Evolutionary conservation across 176 grass and related monocot genomes (phyloP), one percentile per base, ranked within the genome.

Genomic region (Pharus latifolius): DNA sequence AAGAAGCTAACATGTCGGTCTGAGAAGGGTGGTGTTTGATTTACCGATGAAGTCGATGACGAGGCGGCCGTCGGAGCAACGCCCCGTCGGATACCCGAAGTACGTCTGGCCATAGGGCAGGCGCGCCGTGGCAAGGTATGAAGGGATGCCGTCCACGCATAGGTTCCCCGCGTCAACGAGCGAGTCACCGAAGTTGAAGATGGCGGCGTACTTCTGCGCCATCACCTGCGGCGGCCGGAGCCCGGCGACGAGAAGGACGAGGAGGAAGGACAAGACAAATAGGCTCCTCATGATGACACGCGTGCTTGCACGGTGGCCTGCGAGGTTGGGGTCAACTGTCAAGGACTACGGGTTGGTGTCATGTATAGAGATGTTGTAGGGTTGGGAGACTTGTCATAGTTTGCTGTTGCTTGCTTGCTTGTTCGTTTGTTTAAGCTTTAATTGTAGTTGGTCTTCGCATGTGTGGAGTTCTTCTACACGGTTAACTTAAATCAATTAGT

Each of bases 141-240:
- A 75, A 28, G 91, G 91, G 83, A 96, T 88, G 76, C 92, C 92
- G 27, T 91, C 76, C 7, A 32, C 61, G 24, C 83, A 78, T 4
- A 96, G 84, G 83, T 96, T 96, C 17, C 92, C 92, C 14, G 88
- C 70, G 59, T 96, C 92, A 29, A 77, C 69, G 0, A 96, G 92
- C 1, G 92, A 96, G 43, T 96, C 92, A 0, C 92, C 92, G 33
- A 96, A 96, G 81, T 85, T 96, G 60, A 91, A 96, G 72, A 96
- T 91, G 47, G 92, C 88, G 0, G 88, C 88, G 74, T 96, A 96
- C 28, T 78, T 82, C 60, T 41, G 22, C 46, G 81, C 83, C 44
- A 52, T 35, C 1, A 48, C 69, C 5, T 37, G 34, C 41, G 52
- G 57, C 25, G 42, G 24, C 35, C 41, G 54, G 17, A 75, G 55